phyloP scores from a whole-genome alignment of 2,329 filamentous ascomycete genomes.

The Fusarium pseudograminearum region DNA sequence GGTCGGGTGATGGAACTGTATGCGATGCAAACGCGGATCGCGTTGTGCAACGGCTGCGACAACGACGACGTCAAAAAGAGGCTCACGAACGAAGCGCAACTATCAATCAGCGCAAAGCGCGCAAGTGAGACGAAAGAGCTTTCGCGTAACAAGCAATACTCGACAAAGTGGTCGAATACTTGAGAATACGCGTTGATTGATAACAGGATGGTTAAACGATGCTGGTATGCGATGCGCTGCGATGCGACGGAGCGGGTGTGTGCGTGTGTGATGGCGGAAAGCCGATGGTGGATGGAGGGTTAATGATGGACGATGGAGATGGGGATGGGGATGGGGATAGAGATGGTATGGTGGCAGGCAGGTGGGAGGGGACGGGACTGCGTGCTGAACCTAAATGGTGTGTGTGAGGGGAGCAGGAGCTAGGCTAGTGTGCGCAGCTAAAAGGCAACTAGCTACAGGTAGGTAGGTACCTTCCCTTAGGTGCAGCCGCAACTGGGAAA shows the following conservation, averaged over 20 bases:
- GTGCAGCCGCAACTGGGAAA: constrained; percentile 39
- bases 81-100: constrained; percentile 14
- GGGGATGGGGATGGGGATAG: constrained; percentile 26
- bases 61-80: constrained; percentile 40
- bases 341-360: constrained; percentile 19
- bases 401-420: constrained; percentile 41
- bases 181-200: constrained; percentile 29
- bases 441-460: constrained; percentile 1
- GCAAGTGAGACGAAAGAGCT: constrained; percentile 34
- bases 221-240: not conserved
- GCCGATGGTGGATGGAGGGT: constrained; percentile 45
- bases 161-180: constrained; percentile 21
- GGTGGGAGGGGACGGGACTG: constrained; percentile 46
- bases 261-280: constrained; percentile 44
- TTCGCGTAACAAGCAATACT: constrained; percentile 37
- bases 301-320: constrained; percentile 37
- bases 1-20: constrained; percentile 43
- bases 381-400: constrained; percentile 41
- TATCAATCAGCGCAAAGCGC: constrained; percentile 9
- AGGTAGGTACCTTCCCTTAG: constrained; percentile 25
- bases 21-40: constrained; percentile 44
- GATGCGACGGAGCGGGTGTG: constrained; percentile 44
- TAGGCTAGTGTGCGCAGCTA: constrained; percentile 33
- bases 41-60: constrained; percentile 46
- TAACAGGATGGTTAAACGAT: constrained; percentile 42